A percentile compares a stretch with the other conserved stretches of the same genome.
Evolutionary conservation across 306 rosid genomes (phyloP).

Genomic region (Prunus persica): Prunus_persica_NCBIv2 NC_034015.1:14093001-14093500

Average conservation of each 20-base stretch:
- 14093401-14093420: neutral
- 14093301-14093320: neutral
- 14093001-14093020: constrained; percentile 87
- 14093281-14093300: neutral
- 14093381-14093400: neutral
- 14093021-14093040: constrained; percentile 88
- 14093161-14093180: constrained; percentile 82
- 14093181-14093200: constrained; percentile 93
- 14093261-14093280: neutral
- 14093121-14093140: neutral
- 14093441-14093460: neutral
- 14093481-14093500: constrained; percentile 27
- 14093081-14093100: neutral
- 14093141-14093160: constrained; percentile 13
- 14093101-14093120: neutral
- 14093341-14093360: neutral
- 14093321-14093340: neutral
- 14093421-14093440: neutral
- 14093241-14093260: constrained; percentile 66
- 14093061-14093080: constrained; percentile 68
- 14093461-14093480: neutral
- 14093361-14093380: neutral
- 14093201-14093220: constrained; percentile 92
- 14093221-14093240: constrained; percentile 70
- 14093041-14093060: constrained; percentile 93